These are phyloP conservation scores for Hymenoscyphus fructigenus DNA, from an alignment of 2,329 filamentous ascomycete species.

Conservation along the genomic window DNA sequence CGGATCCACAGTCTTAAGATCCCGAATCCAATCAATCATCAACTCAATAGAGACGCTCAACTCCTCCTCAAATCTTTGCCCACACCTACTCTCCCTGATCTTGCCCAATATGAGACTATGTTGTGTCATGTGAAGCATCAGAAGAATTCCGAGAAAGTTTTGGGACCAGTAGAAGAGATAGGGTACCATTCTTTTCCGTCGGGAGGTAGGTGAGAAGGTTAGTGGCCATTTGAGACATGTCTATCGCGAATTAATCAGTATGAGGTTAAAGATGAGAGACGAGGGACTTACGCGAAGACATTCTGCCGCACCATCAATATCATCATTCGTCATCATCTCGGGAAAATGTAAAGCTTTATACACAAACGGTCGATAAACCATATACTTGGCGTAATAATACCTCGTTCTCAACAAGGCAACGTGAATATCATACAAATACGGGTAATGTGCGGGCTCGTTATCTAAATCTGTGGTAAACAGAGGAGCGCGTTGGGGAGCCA, in stretches of 20 bases:
- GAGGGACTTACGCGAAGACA: conserved; percentile 45
- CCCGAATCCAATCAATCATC: conserved; percentile 60
- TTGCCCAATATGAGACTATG: conserved; percentile 50
- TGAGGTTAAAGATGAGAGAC: background rate
- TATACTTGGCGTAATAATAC: conserved; percentile 58
- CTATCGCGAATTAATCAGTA: conserved; percentile 26
- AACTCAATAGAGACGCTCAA: conserved; percentile 48
- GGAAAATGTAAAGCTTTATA: conserved; percentile 61
- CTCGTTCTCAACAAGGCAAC: conserved; percentile 56
- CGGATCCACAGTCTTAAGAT: conserved; percentile 54
- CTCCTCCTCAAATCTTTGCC: conserved; percentile 50
- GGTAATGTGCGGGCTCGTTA: conserved; percentile 45
- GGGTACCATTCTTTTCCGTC: conserved; percentile 58
- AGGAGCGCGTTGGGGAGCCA: conserved; percentile 24
- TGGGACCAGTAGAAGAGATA: conserved; percentile 62
- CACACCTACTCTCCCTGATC: conserved; percentile 50
- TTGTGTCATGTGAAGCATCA: conserved; percentile 55
- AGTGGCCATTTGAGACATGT: conserved; percentile 61
- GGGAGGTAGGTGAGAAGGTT: conserved; percentile 54
- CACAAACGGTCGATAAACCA: conserved; percentile 57
- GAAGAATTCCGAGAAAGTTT: conserved; percentile 57
- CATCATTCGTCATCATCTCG: conserved; percentile 52
- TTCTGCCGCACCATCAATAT: conserved; percentile 53
- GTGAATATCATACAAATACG: conserved; percentile 55
- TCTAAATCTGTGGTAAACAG: conserved; percentile 51